Evolutionary conservation across 225 moss, liverwort and hornwort species (phyloP).

Genomic region (Ulota crispa): DNA sequence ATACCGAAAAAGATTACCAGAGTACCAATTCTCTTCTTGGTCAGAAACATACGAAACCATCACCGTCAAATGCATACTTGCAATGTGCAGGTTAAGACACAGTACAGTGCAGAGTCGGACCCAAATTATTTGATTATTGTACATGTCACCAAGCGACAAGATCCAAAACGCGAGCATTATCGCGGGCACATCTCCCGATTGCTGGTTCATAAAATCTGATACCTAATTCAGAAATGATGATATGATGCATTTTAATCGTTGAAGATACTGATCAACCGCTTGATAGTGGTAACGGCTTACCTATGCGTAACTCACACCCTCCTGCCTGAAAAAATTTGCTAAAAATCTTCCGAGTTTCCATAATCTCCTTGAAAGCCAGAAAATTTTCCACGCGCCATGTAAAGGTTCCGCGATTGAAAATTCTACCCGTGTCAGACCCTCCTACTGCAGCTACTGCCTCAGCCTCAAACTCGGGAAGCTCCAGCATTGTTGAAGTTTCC

Average conservation of each 20-base stretch:
- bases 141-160: conserved; percentile 13
- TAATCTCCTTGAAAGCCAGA: conserved; percentile 98
- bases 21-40: conserved; percentile 6
- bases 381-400: conserved; percentile 99
- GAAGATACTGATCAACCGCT: conserved; percentile 16
- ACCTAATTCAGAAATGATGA: conserved; percentile 21
- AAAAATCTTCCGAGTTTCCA: conserved; percentile 99
- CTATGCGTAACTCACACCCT: conserved; percentile 99
- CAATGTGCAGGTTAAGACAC: conserved; percentile 17
- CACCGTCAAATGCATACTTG: neutral
- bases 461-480: conserved; percentile 87
- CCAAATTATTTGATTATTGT: neutral
- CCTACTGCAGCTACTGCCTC: conserved; percentile 69
- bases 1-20: neutral
- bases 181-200: conserved; percentile 13
- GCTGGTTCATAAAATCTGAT: conserved; percentile 18
- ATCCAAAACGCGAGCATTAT: conserved; percentile 7
- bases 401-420: conserved; percentile 92
- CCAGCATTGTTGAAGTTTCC: conserved; percentile 98
- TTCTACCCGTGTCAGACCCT: conserved; percentile 89
- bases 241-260: conserved; percentile 8
- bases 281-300: conserved; percentile 56
- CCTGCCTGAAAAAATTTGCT: conserved; percentile 99
- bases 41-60: conserved; percentile 10
- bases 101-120: conserved; percentile 18